A percentile compares a stretch with the other conserved stretches of the same genome.
phyloP scores from a whole-genome alignment of 257 asterid genomes.

The Solanum chiquidenum region DNA sequence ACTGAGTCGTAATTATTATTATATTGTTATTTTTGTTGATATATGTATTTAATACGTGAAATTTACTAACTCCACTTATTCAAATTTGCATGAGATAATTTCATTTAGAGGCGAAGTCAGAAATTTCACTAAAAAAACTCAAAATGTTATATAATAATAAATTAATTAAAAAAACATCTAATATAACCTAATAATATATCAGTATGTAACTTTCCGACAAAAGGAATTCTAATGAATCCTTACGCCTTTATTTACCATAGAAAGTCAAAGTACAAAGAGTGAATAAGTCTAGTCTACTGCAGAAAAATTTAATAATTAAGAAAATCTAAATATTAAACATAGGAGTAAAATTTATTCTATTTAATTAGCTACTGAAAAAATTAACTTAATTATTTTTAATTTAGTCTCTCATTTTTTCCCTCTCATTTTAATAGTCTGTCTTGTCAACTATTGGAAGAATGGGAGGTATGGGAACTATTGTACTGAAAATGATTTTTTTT shows the following conservation, averaged over 20 bases:
- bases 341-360: not conserved
- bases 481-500: not conserved
- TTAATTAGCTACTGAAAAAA: not conserved
- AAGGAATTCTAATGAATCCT: not conserved
- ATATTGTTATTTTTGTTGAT: not conserved
- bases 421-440: not conserved
- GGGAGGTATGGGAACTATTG: not conserved
- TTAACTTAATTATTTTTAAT: not conserved
- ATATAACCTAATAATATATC: rapidly evolving
- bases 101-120: rapidly evolving
- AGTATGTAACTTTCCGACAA: not conserved
- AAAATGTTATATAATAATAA: not conserved
- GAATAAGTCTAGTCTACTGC: not conserved
- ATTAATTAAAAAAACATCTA: not conserved
- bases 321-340: not conserved
- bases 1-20: not conserved
- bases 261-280: not conserved
- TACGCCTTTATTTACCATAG: not conserved
- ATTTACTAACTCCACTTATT: not conserved
- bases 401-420: not conserved
- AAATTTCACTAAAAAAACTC: rapidly evolving
- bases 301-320: not conserved
- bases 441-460: not conserved
- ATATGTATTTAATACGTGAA: not conserved
- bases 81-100: not conserved